Evolutionary conservation across 768 basidiomycete genomes (phyloP), one percentile per base, ranked within the genome.

Genomic region (Clavulina sp.): DNA sequence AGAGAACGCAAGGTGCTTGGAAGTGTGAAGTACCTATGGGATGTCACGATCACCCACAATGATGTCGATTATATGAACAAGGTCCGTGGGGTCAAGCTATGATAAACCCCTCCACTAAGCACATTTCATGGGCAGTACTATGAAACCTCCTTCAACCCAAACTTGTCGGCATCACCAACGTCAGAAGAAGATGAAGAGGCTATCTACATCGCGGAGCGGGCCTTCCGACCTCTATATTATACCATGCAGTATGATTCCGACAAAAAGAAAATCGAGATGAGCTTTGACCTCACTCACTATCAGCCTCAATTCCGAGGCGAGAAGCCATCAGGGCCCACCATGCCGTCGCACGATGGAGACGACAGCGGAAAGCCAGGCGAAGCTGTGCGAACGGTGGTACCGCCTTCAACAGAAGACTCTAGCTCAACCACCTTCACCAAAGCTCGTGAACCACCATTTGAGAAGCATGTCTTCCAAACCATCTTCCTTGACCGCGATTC

Each of bases 231-330:
- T 2, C 64, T 73, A 16, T 73, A 73, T 56, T 73, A 69, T 57
- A 71, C 70, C 30, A 64, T 67, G 54, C 69, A 67, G 49, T 70
- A 74, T 49, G 65, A 64, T 4, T 50, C 61, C 26, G 70, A 71
- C 57, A 70, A 66, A 55, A 63, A 61, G 33, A 73, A 69, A 64
- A 65, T 73, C 44, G 73, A 74, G 59, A 74, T 73, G 73, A 70
- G 69, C 56, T 74, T 73, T 59, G 71, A 73, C 56, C 58, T 73
- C 29, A 71, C 70, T 5, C 62, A 67, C 54, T 73, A 72, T 56
- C 71, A 72, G 60, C 68, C 70, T 4, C 70, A 73, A 61, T 68
- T 69, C 54, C 60, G 61, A 19, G 61, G 61, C 23, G 63, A 59
- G 55, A 57, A 61, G 18, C 60, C 62, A 32, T 53, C 59, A 5